phyloP scores from a whole-genome alignment of 345 rosid genomes.

The Boechera stricta region DNA sequence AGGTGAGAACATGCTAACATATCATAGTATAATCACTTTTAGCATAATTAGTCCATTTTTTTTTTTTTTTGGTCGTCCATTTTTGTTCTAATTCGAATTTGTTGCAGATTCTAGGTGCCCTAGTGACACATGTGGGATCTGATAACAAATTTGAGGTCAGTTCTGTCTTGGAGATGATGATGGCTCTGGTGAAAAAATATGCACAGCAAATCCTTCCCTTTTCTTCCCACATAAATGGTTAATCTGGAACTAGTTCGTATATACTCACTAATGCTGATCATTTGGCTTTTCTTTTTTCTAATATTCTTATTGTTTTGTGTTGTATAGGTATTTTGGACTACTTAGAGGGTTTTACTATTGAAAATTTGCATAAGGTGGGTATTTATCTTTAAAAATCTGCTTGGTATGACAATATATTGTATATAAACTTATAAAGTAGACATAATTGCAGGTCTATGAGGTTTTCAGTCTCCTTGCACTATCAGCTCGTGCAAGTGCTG shows the following conservation, averaged over 20 bases:
- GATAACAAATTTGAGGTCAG: slow-evolving; percentile 71
- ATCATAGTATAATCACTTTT: slow-evolving; percentile 1
- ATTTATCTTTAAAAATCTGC: slow-evolving; percentile 10
- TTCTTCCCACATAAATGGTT: slow-evolving; percentile 85
- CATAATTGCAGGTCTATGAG: slow-evolving; percentile 68
- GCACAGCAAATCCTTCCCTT: slow-evolving; percentile 67
- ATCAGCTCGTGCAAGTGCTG: slow-evolving; percentile 52
- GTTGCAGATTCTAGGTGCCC: slow-evolving; percentile 75
- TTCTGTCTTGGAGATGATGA: slow-evolving; percentile 76
- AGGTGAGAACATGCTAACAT: slow-evolving; percentile 52
- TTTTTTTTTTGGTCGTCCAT: not conserved
- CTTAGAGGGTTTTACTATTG: slow-evolving; percentile 77
- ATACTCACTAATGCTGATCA: slow-evolving; percentile 2
- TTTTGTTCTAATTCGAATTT: slow-evolving; percentile 35
- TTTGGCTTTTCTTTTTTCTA: slow-evolving; percentile 12
- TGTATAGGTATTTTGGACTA: slow-evolving; percentile 80
- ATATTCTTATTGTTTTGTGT: slow-evolving; percentile 25
- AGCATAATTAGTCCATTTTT: not conserved
- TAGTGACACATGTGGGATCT: slow-evolving; percentile 87
- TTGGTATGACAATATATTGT: slow-evolving; percentile 11
- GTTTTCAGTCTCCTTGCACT: slow-evolving; percentile 70
- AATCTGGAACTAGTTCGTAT: slow-evolving; percentile 9
- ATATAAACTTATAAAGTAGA: slow-evolving; percentile 12
- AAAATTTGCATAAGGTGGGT: slow-evolving; percentile 73
- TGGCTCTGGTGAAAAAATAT: slow-evolving; percentile 61